These are phyloP conservation scores for Phanerochaete carnosa DNA, from an alignment of 768 basidiomycete species.

Conservation along the genomic window DNA sequence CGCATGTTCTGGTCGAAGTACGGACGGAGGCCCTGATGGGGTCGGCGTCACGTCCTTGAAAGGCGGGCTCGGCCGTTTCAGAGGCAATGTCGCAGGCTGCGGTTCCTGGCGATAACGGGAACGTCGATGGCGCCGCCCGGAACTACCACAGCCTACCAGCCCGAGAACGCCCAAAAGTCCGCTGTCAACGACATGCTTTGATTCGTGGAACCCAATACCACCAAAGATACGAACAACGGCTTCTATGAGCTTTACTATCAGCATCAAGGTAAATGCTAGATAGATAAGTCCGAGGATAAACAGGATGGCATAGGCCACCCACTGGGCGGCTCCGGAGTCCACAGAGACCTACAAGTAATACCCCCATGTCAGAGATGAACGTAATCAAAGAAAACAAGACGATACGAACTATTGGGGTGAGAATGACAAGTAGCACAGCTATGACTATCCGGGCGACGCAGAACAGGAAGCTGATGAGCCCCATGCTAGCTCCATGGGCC, in stretches of 20 bases:
- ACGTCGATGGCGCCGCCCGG: slow-evolving; percentile 31
- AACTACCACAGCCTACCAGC: slow-evolving; percentile 62
- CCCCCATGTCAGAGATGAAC: slow-evolving; percentile 12
- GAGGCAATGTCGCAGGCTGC: slow-evolving; percentile 20
- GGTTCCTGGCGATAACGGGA: slow-evolving; percentile 12
- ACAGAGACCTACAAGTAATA: slow-evolving; percentile 66
- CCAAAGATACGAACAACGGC: slow-evolving; percentile 76
- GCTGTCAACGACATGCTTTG: slow-evolving; percentile 73
- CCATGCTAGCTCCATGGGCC: slow-evolving; percentile 97
- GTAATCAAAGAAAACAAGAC: slow-evolving; percentile 12
- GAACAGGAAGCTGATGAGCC: slow-evolving; percentile 89
- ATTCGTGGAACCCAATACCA: slow-evolving; percentile 80
- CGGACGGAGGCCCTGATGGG: slow-evolving; percentile 61
- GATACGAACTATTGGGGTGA: slow-evolving; percentile 78
- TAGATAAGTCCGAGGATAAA: slow-evolving; percentile 81
- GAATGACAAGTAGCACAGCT: slow-evolving; percentile 85
- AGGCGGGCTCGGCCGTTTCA: slow-evolving; percentile 20
- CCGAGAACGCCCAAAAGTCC: slow-evolving; percentile 86
- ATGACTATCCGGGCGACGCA: slow-evolving; percentile 89
- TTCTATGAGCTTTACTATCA: slow-evolving; percentile 82
- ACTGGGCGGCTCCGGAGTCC: slow-evolving; percentile 75
- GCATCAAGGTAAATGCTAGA: slow-evolving; percentile 76
- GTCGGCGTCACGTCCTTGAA: slow-evolving; percentile 30
- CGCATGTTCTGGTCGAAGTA: slow-evolving; percentile 78
- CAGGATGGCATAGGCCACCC: slow-evolving; percentile 93